phyloP scores from a whole-genome alignment of 805 yeast species.

The Cyberlindnera xishuangbannaensis region DNA sequence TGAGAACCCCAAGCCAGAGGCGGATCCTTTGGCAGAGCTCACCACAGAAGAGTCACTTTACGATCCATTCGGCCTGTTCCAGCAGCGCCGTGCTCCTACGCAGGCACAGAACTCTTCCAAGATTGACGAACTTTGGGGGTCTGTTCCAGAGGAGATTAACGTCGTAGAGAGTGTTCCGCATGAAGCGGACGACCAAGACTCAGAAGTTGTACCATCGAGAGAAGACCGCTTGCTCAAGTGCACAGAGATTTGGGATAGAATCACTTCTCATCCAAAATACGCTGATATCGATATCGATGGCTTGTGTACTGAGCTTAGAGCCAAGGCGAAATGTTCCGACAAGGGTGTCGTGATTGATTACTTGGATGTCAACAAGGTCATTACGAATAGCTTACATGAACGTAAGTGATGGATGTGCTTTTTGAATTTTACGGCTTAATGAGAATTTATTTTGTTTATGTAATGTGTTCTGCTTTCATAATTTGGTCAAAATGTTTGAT shows the following conservation, averaged over 20 bases:
- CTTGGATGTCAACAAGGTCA: constrained; percentile 63
- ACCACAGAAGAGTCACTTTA: constrained; percentile 52
- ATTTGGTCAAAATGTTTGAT: too few relatives aligned
- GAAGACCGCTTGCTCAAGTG: constrained; percentile 62
- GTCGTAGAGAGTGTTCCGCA: constrained; percentile 1
- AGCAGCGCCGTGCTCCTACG: neutral
- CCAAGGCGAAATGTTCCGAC: constrained; percentile 94
- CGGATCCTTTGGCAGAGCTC: constrained; percentile 36
- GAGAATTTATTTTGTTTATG: neutral
- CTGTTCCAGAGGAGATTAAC: neutral
- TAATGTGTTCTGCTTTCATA: neutral
- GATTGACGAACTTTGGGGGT: constrained; percentile 1
- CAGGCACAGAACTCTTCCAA: neutral
- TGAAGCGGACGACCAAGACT: constrained; percentile 17
- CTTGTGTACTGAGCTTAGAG: constrained; percentile 79
- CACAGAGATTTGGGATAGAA: constrained; percentile 94
- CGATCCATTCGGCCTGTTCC: constrained; percentile 41
- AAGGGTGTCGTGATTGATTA: constrained; percentile 84
- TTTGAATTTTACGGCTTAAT: neutral
- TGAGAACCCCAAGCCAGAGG: constrained; percentile 14
- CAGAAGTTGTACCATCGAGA: constrained; percentile 62
- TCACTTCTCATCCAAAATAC: constrained; percentile 89
- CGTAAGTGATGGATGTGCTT: neutral
- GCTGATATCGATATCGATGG: constrained; percentile 93
- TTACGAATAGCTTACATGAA: constrained; percentile 17